Conservation (phyloP, 108 stramenopile species). For the Skeletonema menzelii region DNA sequence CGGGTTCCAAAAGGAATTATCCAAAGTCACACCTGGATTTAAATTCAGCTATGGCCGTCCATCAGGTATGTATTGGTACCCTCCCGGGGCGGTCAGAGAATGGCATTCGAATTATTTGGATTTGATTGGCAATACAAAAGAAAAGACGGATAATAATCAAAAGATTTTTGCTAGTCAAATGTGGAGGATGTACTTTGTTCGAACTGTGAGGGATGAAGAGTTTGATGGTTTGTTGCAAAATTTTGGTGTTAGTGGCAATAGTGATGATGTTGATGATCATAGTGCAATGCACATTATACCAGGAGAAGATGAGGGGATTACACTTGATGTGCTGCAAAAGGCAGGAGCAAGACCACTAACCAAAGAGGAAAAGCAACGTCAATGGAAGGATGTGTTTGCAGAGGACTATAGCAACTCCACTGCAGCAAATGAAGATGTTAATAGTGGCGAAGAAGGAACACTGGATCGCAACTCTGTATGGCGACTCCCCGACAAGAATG, state of each 20-base stretch:
- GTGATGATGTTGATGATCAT: conserved; percentile 29
- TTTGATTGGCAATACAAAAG: conserved; percentile 12
- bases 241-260: conserved; percentile 16
- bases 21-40: neutral
- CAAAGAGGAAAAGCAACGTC: conserved; percentile 28
- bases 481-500: conserved; percentile 44
- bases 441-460: neutral
- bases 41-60: conserved; percentile 23
- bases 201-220: conserved; percentile 59
- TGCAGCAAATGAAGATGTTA: neutral
- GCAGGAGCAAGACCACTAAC: conserved; percentile 43
- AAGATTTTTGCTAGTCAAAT: conserved; percentile 36
- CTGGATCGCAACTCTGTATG: conserved; percentile 36
- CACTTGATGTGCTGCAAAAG: conserved; percentile 33
- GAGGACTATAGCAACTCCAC: conserved; percentile 9
- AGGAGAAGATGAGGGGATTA: conserved; percentile 42
- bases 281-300: conserved; percentile 53
- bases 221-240: conserved; percentile 74
- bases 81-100: conserved; percentile 41
- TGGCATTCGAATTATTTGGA: conserved; percentile 46
- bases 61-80: conserved; percentile 50
- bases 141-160: conserved; percentile 6
- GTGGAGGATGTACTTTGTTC: conserved; percentile 45
- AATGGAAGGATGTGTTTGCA: conserved; percentile 35
- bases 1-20: conserved; percentile 7